Base-by-base conservation (phyloP, 371 early-diverging fungal genomes). In the Cokeromyces recurvatus region DNA sequence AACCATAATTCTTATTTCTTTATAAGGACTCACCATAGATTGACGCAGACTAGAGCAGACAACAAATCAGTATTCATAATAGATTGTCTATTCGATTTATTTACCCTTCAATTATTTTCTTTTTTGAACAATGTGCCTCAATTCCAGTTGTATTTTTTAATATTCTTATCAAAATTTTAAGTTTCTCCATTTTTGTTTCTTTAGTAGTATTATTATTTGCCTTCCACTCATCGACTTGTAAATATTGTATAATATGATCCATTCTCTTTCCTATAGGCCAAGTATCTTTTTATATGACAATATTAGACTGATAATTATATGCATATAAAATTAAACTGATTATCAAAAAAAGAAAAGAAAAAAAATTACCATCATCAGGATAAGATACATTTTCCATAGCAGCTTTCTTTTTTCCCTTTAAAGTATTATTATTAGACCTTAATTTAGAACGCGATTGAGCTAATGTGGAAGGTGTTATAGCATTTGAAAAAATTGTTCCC, bases 1-100 rank as follows among this genome's bases (percentile, higher is more conserved):
- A 1, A 68, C 78, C 46, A 72, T 66, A 12, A 79, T 46, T 5
- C 82, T 66, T 4, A 81, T 65, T 34, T 79, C 78, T 46, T 66
- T 55, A 39, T 64, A 61, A 11, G 77, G 73, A 38, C 77, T 77
- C 12, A 79, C 66, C 36, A 77, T 53, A 51, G 79, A 79, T 35
- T 77, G 66, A 12, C 82, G 68, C 32, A 81, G 41, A 48, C 82
- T 81, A 50, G 4, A 11, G 6, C n/a, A 11, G 11, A 29, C 11
- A 29, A 29, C 8, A 29, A 29, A 29, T 8, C 29, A n/a, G n/a
- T n/a, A n/a, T n/a, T n/a, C n/a, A n/a, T n/a, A n/a, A n/a, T n/a
- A n/a, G n/a, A n/a, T 37, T 16, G n/a, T 20, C 49, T 5, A 27
- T 27, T 27, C 5, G 5, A 7, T 27, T 7, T 27, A 11, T 27